Base-by-base conservation (phyloP, 345 rosid species). In the Lepidium didymum region DNA sequence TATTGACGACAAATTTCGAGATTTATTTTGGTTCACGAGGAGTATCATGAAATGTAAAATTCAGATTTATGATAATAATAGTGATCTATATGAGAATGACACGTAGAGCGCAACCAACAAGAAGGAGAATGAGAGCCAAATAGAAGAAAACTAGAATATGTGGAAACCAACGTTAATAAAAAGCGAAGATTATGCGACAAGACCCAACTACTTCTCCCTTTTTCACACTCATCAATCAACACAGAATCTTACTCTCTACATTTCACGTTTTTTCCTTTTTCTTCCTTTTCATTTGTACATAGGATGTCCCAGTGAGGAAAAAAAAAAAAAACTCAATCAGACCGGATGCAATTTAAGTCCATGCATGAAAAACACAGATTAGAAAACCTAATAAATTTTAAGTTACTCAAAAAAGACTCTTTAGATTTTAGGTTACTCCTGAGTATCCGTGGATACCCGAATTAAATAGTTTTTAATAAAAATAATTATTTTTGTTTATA, bases 121-220 rank as follows among this genome's bases (percentile, higher is more conserved):
- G 8, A 23, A 57, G 58, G 54, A 57, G 46, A 65, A 44, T 6
- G 33, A 4, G 6, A 27, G 5, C 5, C 58, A 74, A 15, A 67
- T 62, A 51, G 44, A 67, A 35, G 44, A 74, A 65, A 8, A 47
- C 51, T 58, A 57, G 67, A 37, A 15, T 37, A 50, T 64, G 70
- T 47, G 65, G 72, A 67, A 55, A 67, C 72, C 54, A 59, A 73
- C 41, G 65, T 72, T 73, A 73, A 14, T 40, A 38, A 65, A 25
- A 73, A 73, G 72, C 67, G 53, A 42, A 36, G 62, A 60, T 74
- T 60, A 60, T 61, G 73, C 57, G 73, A 74, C 64, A 67, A 68
- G 74, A 74, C 78, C 16, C 74, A 74, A 74, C 78, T 54, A 68
- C 78, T 62, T 53, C 71, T 15, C 47, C 52, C 63, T 61, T 51